Evolutionary conservation across 306 rosid species (phyloP).

Genomic region (Vigna mungo): DNA sequence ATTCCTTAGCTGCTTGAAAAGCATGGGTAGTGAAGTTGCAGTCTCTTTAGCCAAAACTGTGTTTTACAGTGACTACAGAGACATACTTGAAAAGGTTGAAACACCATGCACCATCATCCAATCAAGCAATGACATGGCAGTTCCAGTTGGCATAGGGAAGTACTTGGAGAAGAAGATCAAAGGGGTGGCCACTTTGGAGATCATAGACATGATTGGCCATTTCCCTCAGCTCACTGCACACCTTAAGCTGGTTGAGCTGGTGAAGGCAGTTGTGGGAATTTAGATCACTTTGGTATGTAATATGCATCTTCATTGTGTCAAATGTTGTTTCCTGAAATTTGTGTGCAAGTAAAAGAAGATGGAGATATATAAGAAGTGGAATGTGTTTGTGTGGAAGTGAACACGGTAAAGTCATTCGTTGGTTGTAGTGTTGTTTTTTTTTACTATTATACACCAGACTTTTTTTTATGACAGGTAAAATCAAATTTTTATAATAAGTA

Average conservation of each 20-base stretch:
- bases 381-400: too few relatives aligned
- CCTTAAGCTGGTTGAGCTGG: slow-evolving; percentile 63
- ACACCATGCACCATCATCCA: slow-evolving; percentile 77
- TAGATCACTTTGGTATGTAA: not conserved
- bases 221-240: slow-evolving; percentile 82
- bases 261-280: slow-evolving; percentile 52
- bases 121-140: slow-evolving; percentile 54
- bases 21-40: slow-evolving; percentile 65
- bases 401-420: too few relatives aligned
- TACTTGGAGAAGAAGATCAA: slow-evolving; percentile 71
- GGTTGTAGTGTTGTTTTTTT: too few relatives aligned
- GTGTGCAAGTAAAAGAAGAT: too few relatives aligned
- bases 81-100: slow-evolving; percentile 58
- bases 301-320: not conserved
- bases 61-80: slow-evolving; percentile 68
- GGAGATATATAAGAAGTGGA: too few relatives aligned
- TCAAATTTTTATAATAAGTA: too few relatives aligned
- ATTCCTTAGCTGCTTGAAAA: slow-evolving; percentile 54
- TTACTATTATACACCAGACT: too few relatives aligned
- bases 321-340: too few relatives aligned
- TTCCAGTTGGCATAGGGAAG: slow-evolving; percentile 59
- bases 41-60: slow-evolving; percentile 61
- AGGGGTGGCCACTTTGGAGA: slow-evolving; percentile 58
- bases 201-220: slow-evolving; percentile 62
- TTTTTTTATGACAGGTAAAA: too few relatives aligned